These are phyloP conservation scores for Emmonsiellopsis sp. DNA, from an alignment of 2,329 filamentous ascomycete species.

Conservation along the genomic window DNA sequence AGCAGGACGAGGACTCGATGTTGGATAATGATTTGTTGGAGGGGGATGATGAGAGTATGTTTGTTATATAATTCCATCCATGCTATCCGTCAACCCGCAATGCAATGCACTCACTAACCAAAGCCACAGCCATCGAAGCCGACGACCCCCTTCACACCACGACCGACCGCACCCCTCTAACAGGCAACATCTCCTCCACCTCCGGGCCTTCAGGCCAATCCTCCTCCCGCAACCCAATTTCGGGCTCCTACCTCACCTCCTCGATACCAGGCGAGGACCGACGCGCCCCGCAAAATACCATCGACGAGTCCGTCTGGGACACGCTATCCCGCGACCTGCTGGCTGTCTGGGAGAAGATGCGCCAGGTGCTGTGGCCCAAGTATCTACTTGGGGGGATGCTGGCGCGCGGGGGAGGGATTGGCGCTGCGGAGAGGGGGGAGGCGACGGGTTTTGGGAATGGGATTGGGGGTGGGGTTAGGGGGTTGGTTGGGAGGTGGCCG, in stretches of 20 bases:
- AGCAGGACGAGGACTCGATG: constrained; percentile 52
- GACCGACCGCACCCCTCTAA: constrained; percentile 69
- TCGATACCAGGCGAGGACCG: constrained; percentile 90
- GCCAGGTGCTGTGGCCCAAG: constrained; percentile 90
- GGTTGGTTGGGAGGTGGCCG: constrained; percentile 55
- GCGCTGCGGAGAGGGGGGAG: constrained; percentile 50
- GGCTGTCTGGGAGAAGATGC: constrained; percentile 96
- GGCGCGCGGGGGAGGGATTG: constrained; percentile 45
- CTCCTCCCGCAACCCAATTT: constrained; percentile 32
- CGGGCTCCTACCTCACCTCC: constrained; percentile 77
- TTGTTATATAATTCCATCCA: constrained; percentile 1
- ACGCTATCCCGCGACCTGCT: constrained; percentile 87
- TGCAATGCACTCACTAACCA: background rate
- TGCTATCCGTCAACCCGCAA: no score
- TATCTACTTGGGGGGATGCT: constrained; percentile 71
- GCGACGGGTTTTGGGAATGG: constrained; percentile 31
- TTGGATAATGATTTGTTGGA: constrained; percentile 68
- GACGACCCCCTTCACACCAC: constrained; percentile 69
- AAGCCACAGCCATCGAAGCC: constrained; percentile 65
- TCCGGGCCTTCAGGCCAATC: no score
- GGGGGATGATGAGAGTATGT: constrained; percentile 60
- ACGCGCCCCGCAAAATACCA: constrained; percentile 78
- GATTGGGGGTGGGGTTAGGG: constrained; percentile 42
- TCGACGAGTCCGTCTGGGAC: constrained; percentile 95
- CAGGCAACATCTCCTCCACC: constrained; percentile 58